phyloP scores from a whole-genome alignment of 352 stramenopile genomes.

The Phytophthora pluvialis region DNA sequence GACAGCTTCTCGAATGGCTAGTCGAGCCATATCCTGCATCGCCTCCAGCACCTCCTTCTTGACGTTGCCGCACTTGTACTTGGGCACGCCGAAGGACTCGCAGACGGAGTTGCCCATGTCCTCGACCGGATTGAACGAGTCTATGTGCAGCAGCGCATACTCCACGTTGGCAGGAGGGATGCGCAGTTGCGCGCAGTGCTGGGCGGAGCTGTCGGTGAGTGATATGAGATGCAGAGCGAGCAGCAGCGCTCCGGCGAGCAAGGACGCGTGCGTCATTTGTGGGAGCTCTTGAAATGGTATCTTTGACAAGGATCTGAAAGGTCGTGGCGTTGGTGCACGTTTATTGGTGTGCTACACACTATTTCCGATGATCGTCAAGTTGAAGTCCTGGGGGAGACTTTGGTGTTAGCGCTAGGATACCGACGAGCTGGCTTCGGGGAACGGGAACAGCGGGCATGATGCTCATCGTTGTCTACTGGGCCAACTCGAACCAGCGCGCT shows the following conservation, averaged over 20 bases:
- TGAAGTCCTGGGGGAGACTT: no score
- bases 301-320: conserved; percentile 6
- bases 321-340: background rate
- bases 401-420: no score
- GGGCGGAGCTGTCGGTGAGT: background rate
- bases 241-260: conserved; percentile 5
- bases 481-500: no score
- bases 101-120: conserved; percentile 30
- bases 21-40: conserved; percentile 52
- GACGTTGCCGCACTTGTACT: conserved; percentile 41
- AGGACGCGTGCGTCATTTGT: background rate
- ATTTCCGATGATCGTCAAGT: no score
- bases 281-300: conserved; percentile 14
- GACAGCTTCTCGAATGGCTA: conserved; percentile 50
- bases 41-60: conserved; percentile 41
- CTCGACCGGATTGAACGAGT: conserved; percentile 44
- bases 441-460: no score
- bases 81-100: conserved; percentile 28
- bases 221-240: conserved; percentile 17
- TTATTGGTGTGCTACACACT: no score
- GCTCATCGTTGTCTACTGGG: no score
- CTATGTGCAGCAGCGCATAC: conserved; percentile 46
- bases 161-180: conserved; percentile 35
- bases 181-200: conserved; percentile 32
- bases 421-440: no score